These are phyloP conservation scores for Chrysoporthe cubensis DNA, from an alignment of 2,329 filamentous ascomycete genomes.

Conservation along the genomic window DNA sequence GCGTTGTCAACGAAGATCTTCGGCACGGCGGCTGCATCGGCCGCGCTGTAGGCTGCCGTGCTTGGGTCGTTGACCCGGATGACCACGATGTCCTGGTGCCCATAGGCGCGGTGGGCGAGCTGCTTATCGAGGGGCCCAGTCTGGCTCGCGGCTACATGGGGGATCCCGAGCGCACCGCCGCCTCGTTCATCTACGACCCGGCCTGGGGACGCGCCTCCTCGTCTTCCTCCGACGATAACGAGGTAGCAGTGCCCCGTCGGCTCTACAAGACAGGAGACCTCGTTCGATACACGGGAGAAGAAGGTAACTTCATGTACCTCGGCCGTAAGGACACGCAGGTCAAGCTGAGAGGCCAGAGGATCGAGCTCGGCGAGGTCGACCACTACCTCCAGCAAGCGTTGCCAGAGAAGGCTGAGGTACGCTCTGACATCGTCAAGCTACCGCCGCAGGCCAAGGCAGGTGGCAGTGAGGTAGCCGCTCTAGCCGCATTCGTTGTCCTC, in stretches of 20 bases:
- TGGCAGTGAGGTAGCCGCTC: too few species aligned
- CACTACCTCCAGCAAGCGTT: slow-evolving; percentile 47
- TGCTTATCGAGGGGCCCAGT: slow-evolving; percentile 62
- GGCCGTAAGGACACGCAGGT: slow-evolving; percentile 71
- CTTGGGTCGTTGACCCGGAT: slow-evolving; percentile 55
- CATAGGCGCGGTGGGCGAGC: slow-evolving; percentile 54
- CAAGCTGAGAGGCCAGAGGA: slow-evolving; percentile 68
- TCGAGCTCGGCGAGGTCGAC: slow-evolving; percentile 63
- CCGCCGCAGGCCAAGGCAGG: too few species aligned
- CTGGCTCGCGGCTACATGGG: slow-evolving; percentile 66
- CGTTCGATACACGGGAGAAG: slow-evolving; percentile 52
- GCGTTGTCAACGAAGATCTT: neutral
- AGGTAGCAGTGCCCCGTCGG: slow-evolving; percentile 34
- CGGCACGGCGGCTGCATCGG: slow-evolving; percentile 4
- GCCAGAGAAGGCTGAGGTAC: too few species aligned
- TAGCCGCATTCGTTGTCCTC: too few species aligned
- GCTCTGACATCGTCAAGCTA: too few species aligned
- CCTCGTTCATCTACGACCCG: slow-evolving; percentile 54
- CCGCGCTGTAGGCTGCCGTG: neutral
- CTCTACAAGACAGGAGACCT: slow-evolving; percentile 62
- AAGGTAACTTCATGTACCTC: slow-evolving; percentile 54
- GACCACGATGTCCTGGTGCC: slow-evolving; percentile 52
- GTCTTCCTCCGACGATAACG: slow-evolving; percentile 29
- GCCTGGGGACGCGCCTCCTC: neutral
- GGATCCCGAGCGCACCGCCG: slow-evolving; percentile 59